These are phyloP conservation scores for Acacia confusa DNA, from an alignment of 306 rosid species.

Conservation along the genomic window DNA sequence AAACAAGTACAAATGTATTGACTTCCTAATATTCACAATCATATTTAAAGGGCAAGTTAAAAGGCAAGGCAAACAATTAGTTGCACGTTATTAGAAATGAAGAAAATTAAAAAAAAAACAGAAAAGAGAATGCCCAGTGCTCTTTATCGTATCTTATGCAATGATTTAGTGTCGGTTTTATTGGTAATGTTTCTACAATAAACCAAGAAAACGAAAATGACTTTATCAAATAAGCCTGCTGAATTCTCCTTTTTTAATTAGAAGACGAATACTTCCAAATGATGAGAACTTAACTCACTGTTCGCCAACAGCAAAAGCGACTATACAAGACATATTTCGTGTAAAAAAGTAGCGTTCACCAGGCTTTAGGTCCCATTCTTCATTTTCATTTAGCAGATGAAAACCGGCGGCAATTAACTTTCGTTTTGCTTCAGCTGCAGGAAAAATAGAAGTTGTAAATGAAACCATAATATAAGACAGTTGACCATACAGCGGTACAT, in stretches of 20 bases:
- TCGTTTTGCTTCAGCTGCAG: conserved; percentile 84
- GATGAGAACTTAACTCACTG: conserved; percentile 47
- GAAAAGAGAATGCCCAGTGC: not conserved
- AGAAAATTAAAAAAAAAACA: not conserved
- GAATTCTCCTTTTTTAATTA: not conserved
- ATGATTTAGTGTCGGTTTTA: not conserved
- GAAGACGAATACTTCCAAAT: not conserved
- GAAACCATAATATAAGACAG: not conserved
- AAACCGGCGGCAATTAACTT: conserved; percentile 81
- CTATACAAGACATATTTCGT: conserved; percentile 87
- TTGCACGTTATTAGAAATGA: not conserved
- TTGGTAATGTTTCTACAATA: not conserved
- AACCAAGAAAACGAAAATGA: not conserved
- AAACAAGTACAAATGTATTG: not conserved
- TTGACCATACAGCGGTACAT: not conserved
- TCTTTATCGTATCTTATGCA: not conserved
- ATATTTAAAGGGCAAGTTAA: not conserved
- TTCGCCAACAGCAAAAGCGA: conserved; percentile 88
- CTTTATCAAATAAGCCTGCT: not conserved
- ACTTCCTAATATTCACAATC: not conserved
- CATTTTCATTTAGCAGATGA: conserved; percentile 67
- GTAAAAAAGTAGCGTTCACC: conserved; percentile 95
- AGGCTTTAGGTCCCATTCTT: conserved; percentile 88
- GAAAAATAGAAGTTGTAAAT: not conserved
- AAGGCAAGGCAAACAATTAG: not conserved